Evolutionary conservation across 2,329 filamentous ascomycete species (phyloP).

Genomic region (Ceratocystis huliohia): DNA sequence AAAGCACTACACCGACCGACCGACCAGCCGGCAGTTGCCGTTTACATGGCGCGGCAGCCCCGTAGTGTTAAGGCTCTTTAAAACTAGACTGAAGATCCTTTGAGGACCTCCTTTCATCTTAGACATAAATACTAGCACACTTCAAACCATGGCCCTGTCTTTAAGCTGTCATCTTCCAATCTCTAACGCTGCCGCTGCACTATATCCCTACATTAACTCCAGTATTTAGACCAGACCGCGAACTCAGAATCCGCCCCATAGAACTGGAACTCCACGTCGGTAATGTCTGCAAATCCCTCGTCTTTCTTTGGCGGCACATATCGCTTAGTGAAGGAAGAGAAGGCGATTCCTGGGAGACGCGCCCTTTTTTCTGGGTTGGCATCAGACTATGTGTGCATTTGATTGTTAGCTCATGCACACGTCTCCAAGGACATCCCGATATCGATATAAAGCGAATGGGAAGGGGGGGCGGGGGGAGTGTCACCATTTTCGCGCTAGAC

Average conservation of each 20-base stretch:
- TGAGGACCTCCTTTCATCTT: too few relatives aligned
- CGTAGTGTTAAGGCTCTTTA: too few relatives aligned
- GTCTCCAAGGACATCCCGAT: too few relatives aligned
- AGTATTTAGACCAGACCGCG: conserved; percentile 62
- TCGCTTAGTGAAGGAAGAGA: conserved; percentile 58
- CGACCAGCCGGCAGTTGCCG: background rate
- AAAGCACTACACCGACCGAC: background rate
- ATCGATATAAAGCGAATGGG: too few relatives aligned
- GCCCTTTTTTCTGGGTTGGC: conserved; percentile 67
- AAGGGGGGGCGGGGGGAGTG: too few relatives aligned
- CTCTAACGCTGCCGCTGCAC: too few relatives aligned
- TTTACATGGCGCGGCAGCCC: background rate
- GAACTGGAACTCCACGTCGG: conserved; percentile 63
- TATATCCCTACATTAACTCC: conserved; percentile 39
- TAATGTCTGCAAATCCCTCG: conserved; percentile 78
- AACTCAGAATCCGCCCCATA: conserved; percentile 56
- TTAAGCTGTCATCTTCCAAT: background rate
- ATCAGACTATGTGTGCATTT: background rate
- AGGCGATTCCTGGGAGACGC: conserved; percentile 66
- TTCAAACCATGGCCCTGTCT: background rate
- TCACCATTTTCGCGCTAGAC: conserved; percentile 44
- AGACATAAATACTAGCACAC: background rate
- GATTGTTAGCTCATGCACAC: too few relatives aligned
- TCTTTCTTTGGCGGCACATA: conserved; percentile 57
- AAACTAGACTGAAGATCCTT: too few relatives aligned